Evolutionary conservation across 2,329 filamentous ascomycete species (phyloP).

Genomic region (Paecilomyces variotii): DNA sequence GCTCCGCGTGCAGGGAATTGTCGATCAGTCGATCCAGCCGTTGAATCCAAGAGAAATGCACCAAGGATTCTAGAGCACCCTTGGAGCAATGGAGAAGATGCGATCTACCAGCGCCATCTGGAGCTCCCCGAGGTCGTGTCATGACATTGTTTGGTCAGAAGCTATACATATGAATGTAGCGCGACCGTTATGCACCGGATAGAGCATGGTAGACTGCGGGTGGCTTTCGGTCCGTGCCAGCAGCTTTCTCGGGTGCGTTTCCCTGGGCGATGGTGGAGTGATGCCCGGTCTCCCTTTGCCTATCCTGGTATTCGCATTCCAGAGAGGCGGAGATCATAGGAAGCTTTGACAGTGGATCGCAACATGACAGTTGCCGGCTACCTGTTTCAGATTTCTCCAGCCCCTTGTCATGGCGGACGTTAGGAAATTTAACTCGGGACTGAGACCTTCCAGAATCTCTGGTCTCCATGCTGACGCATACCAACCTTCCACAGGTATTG

Average conservation of each 20-base stretch:
- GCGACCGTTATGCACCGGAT: neutral
- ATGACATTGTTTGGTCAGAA: neutral
- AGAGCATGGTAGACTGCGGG: neutral
- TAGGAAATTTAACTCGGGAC: neutral
- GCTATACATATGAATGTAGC: neutral
- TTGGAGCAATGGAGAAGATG: neutral
- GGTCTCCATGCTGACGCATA: neutral
- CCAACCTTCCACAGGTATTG: neutral
- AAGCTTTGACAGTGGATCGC: neutral
- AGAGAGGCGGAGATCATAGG: neutral
- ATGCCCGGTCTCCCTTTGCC: neutral
- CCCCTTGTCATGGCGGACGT: neutral
- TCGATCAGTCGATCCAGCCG: neutral
- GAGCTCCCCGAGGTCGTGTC: neutral
- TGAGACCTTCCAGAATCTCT: neutral
- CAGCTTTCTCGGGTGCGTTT: neutral
- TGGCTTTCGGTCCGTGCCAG: neutral
- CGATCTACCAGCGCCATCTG: neutral
- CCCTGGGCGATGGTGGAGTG: neutral
- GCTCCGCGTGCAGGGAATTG: neutral
- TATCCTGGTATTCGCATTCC: neutral
- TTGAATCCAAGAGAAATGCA: neutral
- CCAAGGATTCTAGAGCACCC: neutral
- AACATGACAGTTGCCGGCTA: neutral
- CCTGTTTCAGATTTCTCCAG: neutral